Base-by-base conservation (phyloP, 495 filamentous ascomycete genomes). In the Penicillium soppii region DNA sequence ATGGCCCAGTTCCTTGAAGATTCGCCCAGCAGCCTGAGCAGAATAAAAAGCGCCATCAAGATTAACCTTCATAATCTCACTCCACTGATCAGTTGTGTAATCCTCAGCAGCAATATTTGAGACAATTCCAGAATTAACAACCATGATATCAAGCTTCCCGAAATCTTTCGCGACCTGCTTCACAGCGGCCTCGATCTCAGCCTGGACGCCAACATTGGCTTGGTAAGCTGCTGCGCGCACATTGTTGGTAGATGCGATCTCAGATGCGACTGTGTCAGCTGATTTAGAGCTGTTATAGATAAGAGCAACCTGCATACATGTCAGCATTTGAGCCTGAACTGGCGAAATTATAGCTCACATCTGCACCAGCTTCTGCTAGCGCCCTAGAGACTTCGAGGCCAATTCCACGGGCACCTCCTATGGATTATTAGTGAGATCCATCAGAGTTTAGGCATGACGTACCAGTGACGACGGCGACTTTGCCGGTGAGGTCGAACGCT, bases 201-300 rank as follows among this genome's bases (percentile, higher is more conserved):
- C 61, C 54, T 78, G 78, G 22, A 69, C 66, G 12, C 68, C 78
- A 3, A 90, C 81, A 57, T 91, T 75, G 22, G 88, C 82, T 59
- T 85, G 77, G 67, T 89, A 91, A 7, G 88, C 88, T 47, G 47
- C 48, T 17, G 57, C 60, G 58, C 81, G 83, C 39, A 95, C 87
- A 10, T 85, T 84, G 62, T 84, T 91, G n/a, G 76, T 75, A 41
- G 82, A 71, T 57, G 84, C 87, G 40, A 95, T 88, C 16, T 84
- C 81, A n/a, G 75, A 74, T 2, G 90, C 90, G 13, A 78, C 67
- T 7, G 79, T 69, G 16, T 85, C 56, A 13, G 88, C 88, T 33
- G 83, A 81, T 62, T 80, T 82, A 68, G 90, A 89, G 52, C 77
- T 81, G 64, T 91, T 89, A 60, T 91, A 92, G 79, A 88, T 88